Evolutionary conservation across 495 filamentous ascomycete genomes (phyloP).

Genomic region (Parathielavia hyrcaniae): DNA sequence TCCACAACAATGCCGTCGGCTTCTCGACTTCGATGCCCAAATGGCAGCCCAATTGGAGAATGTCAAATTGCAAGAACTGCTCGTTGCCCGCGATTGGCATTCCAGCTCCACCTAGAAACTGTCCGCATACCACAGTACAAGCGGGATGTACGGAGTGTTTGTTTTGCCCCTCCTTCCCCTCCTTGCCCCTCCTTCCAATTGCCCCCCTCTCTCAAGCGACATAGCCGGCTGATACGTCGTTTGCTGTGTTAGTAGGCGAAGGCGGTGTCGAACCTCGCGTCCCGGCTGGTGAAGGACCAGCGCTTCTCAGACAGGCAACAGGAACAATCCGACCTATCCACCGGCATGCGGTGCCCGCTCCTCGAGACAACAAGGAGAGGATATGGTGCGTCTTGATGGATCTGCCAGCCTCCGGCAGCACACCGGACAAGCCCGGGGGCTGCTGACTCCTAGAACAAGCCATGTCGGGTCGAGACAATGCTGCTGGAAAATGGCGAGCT

Average conservation of each 20-base stretch:
- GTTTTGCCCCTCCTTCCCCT: conserved; percentile 13
- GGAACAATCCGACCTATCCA: background rate
- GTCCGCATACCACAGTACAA: background rate
- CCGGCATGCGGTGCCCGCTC: background rate
- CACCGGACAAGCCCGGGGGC: background rate
- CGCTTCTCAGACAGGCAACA: background rate
- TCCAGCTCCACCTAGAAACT: conserved; percentile 11
- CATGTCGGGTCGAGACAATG: background rate
- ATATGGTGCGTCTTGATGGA: background rate
- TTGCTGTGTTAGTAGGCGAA: background rate
- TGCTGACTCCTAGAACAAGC: background rate
- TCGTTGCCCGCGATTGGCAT: conserved; percentile 1
- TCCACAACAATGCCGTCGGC: conserved; percentile 4
- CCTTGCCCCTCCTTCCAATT: conserved; percentile 9
- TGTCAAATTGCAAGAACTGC: conserved; percentile 5
- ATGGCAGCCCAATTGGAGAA: conserved; percentile 28
- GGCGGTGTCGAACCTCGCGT: background rate
- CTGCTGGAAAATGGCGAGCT: background rate
- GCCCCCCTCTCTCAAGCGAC: background rate
- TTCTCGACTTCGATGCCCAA: conserved; percentile 27
- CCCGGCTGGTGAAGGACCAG: background rate
- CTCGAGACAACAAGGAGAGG: background rate
- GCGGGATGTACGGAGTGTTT: background rate
- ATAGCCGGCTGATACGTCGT: background rate
- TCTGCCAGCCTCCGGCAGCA: too few species aligned